Percentiles rank a stretch among this genome's conserved stretches.
Evolutionary conservation across 331 rosid species (phyloP).

Genomic region (Malus hybrid): DNA sequence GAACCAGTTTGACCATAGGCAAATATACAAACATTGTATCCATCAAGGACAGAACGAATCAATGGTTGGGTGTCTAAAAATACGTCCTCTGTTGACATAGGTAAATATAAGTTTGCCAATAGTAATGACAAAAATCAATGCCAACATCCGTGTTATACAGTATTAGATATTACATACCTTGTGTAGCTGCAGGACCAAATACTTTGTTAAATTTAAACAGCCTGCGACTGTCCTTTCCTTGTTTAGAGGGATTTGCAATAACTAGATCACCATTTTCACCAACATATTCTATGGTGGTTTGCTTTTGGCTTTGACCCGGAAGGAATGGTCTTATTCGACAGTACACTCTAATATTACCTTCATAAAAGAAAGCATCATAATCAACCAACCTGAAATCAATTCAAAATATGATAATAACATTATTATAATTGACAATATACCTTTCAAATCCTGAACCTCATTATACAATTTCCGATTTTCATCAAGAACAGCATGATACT

Average conservation of each 20-base stretch:
- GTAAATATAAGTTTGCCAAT: background rate
- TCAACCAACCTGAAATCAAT: background rate
- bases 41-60: conserved; percentile 89
- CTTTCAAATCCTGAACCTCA: conserved; percentile 97
- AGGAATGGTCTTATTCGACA: conserved; percentile 97
- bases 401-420: background rate
- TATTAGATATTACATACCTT: no score
- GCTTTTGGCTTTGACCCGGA: conserved; percentile 76
- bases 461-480: conserved; percentile 88
- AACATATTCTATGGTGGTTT: conserved; percentile 68
- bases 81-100: conserved; percentile 60
- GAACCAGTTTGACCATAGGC: conserved; percentile 83
- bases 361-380: conserved; percentile 6
- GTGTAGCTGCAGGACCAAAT: no score
- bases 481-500: conserved; percentile 58
- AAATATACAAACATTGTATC: conserved; percentile 88
- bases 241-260: conserved; percentile 79
- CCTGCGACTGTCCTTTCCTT: conserved; percentile 77
- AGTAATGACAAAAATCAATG: background rate
- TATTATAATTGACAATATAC: conserved; percentile 18
- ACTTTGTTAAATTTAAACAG: conserved; percentile 24
- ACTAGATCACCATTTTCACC: conserved; percentile 94
- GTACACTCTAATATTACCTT: conserved; percentile 93
- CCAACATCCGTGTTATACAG: background rate
- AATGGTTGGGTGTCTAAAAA: conserved; percentile 83